Evolutionary conservation across 176 grass and related monocot genomes (phyloP).

Genomic region (Eragrostis curvula): DNA sequence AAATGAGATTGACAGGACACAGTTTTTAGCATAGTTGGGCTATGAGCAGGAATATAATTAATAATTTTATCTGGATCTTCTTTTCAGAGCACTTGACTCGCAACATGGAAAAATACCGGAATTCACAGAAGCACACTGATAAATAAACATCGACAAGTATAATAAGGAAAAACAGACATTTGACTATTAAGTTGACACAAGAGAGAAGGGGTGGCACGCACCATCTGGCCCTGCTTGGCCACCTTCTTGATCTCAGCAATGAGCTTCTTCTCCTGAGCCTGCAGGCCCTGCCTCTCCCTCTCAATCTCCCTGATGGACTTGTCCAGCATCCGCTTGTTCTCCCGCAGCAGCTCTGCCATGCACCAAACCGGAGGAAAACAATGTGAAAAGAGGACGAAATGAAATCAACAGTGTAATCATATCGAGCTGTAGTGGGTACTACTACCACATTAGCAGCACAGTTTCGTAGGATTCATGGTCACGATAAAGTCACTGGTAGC

Average conservation of each 20-base stretch:
- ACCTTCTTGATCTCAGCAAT: slow-evolving; percentile 80
- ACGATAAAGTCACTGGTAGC: too few species aligned
- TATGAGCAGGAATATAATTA: too few species aligned
- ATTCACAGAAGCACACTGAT: neutral
- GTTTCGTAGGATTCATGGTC: too few species aligned
- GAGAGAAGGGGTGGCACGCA: neutral
- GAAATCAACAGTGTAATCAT: neutral
- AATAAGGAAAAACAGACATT: neutral
- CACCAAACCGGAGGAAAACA: neutral
- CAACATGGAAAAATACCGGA: neutral
- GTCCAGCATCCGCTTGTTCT: slow-evolving; percentile 84
- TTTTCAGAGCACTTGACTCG: neutral
- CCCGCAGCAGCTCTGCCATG: slow-evolving; percentile 71
- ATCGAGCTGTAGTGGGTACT: neutral
- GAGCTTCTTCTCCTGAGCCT: slow-evolving; percentile 80
- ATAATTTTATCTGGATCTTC: neutral
- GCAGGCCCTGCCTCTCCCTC: slow-evolving; percentile 77
- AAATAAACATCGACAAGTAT: neutral
- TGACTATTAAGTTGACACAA: neutral
- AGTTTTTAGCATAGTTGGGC: too few species aligned
- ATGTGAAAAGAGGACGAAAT: neutral
- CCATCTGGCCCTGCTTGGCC: slow-evolving; percentile 87
- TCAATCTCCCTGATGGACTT: slow-evolving; percentile 80
- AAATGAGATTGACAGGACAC: too few species aligned
- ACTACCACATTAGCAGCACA: neutral